These are phyloP conservation scores for Linnemannia schmuckeri DNA, from an alignment of 192 early-diverging fungal genomes.

Conservation along the genomic window DNA sequence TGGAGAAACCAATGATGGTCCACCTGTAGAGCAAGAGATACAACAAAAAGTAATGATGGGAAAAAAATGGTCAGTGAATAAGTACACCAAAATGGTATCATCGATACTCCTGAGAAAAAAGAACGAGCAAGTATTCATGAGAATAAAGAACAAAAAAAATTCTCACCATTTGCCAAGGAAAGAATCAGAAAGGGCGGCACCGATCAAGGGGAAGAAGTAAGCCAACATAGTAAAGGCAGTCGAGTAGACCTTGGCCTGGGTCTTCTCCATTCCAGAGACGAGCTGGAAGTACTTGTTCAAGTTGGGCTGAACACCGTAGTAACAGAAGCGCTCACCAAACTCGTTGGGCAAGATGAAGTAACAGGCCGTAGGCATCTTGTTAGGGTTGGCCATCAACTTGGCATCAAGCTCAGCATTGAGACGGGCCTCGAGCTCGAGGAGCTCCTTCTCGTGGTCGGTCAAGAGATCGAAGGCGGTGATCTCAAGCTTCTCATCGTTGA, in stretches of 20 bases:
- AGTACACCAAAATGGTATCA: conserved; percentile 40
- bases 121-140: too few species aligned
- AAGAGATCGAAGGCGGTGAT: conserved; percentile 24
- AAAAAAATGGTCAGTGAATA: background rate
- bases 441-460: conserved; percentile 47
- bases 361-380: conserved; percentile 56
- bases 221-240: conserved; percentile 63
- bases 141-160: background rate
- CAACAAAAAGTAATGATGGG: background rate
- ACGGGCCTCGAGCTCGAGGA: conserved; percentile 61
- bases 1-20: conserved; percentile 61
- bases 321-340: conserved; percentile 67
- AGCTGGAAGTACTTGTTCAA: conserved; percentile 57
- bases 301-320: conserved; percentile 71
- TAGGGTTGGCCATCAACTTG: conserved; percentile 63
- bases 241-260: conserved; percentile 40
- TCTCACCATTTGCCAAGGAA: conserved; percentile 75
- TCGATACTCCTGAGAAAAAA: too few species aligned
- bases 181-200: conserved; percentile 73
- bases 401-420: conserved; percentile 66
- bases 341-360: conserved; percentile 68
- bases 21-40: conserved; percentile 18
- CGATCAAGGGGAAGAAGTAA: conserved; percentile 72
- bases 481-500: conserved; percentile 12
- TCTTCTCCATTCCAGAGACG: conserved; percentile 55